Percentiles rank a stretch among this genome's conserved stretches.
These are phyloP conservation scores for Fusarium algeriense DNA, from an alignment of 2,329 filamentous ascomycete species.

Conservation along the genomic window DNA sequence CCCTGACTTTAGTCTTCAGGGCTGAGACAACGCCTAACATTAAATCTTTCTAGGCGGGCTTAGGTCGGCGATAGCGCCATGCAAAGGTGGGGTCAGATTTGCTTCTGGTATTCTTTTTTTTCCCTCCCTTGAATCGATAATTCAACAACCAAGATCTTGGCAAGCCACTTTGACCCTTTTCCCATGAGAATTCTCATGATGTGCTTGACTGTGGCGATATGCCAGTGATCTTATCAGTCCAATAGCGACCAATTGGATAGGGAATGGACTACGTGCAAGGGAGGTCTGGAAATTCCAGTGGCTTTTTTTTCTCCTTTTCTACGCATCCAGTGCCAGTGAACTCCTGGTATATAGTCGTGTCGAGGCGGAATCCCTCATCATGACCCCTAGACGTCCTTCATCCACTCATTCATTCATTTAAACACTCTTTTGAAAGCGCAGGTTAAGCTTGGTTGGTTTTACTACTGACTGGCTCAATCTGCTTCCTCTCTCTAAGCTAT, in stretches of 20 bases:
- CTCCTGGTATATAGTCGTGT: slow-evolving; percentile 16
- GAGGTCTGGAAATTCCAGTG: slow-evolving; percentile 25
- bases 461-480: slow-evolving; percentile 5
- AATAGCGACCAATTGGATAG: slow-evolving; percentile 1
- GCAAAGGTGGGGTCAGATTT: neutral
- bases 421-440: slow-evolving; percentile 7
- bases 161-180: slow-evolving; percentile 1
- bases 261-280: slow-evolving; percentile 8
- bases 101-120: slow-evolving; percentile 14
- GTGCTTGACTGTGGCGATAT: neutral
- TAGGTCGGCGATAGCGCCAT: neutral
- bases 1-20: neutral
- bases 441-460: slow-evolving; percentile 2
- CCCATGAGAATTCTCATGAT: neutral
- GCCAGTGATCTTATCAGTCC: neutral
- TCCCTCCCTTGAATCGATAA: slow-evolving; percentile 6
- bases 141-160: neutral
- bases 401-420: slow-evolving; percentile 8
- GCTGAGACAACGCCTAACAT: neutral
- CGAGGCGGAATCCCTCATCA: neutral
- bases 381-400: neutral
- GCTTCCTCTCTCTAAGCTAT: slow-evolving; percentile 13
- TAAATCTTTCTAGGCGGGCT: neutral
- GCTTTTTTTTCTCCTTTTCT: slow-evolving; percentile 19
- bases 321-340: neutral